These are phyloP conservation scores for Colletotrichum sp. DNA, from an alignment of 2,329 filamentous ascomycete species.

Conservation along the genomic window DNA sequence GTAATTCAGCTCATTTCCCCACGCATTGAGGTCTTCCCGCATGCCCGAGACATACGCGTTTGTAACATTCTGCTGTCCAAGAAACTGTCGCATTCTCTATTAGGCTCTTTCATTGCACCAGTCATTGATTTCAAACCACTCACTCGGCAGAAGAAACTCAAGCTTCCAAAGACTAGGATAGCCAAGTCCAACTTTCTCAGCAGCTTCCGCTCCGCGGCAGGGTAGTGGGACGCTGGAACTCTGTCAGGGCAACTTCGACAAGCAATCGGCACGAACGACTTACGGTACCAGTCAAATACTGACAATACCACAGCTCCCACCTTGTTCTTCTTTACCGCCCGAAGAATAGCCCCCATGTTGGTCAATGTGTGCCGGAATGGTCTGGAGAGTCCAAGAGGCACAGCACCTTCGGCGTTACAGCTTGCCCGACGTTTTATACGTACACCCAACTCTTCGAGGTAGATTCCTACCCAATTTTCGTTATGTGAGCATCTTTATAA, in stretches of 20 bases:
- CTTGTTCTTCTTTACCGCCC: conserved; percentile 24
- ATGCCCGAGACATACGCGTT: conserved; percentile 32
- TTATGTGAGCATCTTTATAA: neutral
- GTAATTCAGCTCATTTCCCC: conserved; percentile 30
- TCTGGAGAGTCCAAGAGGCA: no score
- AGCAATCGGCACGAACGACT: neutral
- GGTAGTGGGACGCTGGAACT: conserved; percentile 26
- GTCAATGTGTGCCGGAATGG: no score
- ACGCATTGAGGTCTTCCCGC: conserved; percentile 28
- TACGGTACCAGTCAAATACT: conserved; percentile 34
- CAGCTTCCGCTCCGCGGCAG: conserved; percentile 26
- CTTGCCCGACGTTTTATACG: conserved; percentile 2
- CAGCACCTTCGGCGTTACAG: neutral
- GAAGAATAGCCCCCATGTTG: conserved; percentile 11
- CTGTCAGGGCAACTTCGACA: neutral
- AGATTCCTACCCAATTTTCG: neutral
- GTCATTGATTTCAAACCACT: neutral
- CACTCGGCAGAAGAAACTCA: conserved; percentile 25
- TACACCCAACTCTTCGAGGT: neutral
- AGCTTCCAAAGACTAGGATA: conserved; percentile 19
- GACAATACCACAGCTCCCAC: conserved; percentile 28
- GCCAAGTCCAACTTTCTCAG: conserved; percentile 29
- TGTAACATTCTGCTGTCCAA: conserved; percentile 29
- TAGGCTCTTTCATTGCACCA: no score
- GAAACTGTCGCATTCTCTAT: no score